Evolutionary conservation across 129 eudicot species (phyloP), one percentile per base, ranked within the genome.

Genomic region (Artemisia tridentata): DNA sequence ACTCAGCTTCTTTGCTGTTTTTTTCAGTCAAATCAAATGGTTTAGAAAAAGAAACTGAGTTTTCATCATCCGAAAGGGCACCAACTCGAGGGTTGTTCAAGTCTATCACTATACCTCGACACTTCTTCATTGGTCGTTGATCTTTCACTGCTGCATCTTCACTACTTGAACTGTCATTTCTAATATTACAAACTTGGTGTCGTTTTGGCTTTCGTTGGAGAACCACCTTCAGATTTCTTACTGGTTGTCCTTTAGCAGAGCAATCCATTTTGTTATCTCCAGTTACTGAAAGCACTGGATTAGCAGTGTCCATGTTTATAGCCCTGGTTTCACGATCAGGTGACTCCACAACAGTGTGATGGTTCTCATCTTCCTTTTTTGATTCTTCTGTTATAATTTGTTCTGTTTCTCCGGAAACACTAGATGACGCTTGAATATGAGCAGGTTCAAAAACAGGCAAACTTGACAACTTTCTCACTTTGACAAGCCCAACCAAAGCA

Each of bases 61-160:
- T 56, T 41, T 63, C 78, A 49, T 23, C 47, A 11, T 69, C 74
- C n/a, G 41, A 72, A 27, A 54, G 69, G 15, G 55, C 73, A 18
- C 63, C 72, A 17, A 71, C 71, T 23, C 68, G 80, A 59, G 83
- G 88, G 18, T 50, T 69, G 72, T 72, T 83, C 67, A 83, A 66
- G 66, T 83, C 84, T 48, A 79, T 75, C 63, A 66, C 49, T 46
- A 53, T 67, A 68, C 74, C 46, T 72, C 53, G 0, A 54, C 25
- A n/a, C 12, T 54, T 54, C 59, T 17, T 54, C 59, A 2, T 11
- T n/a, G 59, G 20, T n/a, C 59, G 11, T 54, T 18, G 20, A 54
- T 54, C 25, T 17, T 54, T 20, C 59, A 54, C 20, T 0, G 10
- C 59, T 16, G 18, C 23, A 54, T 69, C 74, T 67, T 69, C 64